Percentiles rank a stretch among this genome's conserved stretches.
Conservation (phyloP, 2,329 filamentous ascomycete genomes). For the Tolypocladium tundrense region DNA sequence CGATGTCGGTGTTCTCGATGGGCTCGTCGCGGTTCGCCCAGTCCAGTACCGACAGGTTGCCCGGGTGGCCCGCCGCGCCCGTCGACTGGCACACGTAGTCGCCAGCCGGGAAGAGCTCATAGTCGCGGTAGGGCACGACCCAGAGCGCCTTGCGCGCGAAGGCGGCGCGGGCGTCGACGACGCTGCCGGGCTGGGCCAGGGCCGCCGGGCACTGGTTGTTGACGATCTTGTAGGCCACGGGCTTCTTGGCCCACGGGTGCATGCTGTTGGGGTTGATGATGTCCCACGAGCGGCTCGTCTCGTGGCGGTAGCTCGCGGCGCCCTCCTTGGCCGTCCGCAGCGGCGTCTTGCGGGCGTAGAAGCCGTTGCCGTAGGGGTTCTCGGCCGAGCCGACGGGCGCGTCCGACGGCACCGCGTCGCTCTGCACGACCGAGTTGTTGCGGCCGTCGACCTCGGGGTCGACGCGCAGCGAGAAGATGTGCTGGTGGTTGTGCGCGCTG, state of each 20-base stretch:
- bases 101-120: constrained; percentile 31
- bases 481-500: constrained; percentile 59
- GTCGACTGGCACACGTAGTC: constrained; percentile 35
- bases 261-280: constrained; percentile 31
- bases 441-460: constrained; percentile 56
- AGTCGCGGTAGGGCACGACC: constrained; percentile 30
- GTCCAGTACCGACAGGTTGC: constrained; percentile 23
- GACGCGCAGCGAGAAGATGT: constrained; percentile 57
- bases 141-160: constrained; percentile 32
- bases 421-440: constrained; percentile 56
- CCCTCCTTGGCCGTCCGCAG: constrained; percentile 12
- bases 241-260: constrained; percentile 30
- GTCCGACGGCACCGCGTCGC: constrained; percentile 52
- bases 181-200: constrained; percentile 27
- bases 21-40: constrained; percentile 39
- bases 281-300: constrained; percentile 15
- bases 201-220: constrained; percentile 36
- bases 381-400: constrained; percentile 55
- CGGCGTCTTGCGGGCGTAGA: constrained; percentile 32
- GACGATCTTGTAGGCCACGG: constrained; percentile 36
- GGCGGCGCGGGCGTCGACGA: constrained; percentile 26
- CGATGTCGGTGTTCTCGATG: constrained; percentile 38
- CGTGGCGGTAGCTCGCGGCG: constrained; percentile 13
- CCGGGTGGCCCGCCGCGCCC: constrained; percentile 16
- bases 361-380: constrained; percentile 67